Evolutionary conservation across 108 stramenopile species (phyloP).

Genomic region (Nitzschia inconspicua): DNA sequence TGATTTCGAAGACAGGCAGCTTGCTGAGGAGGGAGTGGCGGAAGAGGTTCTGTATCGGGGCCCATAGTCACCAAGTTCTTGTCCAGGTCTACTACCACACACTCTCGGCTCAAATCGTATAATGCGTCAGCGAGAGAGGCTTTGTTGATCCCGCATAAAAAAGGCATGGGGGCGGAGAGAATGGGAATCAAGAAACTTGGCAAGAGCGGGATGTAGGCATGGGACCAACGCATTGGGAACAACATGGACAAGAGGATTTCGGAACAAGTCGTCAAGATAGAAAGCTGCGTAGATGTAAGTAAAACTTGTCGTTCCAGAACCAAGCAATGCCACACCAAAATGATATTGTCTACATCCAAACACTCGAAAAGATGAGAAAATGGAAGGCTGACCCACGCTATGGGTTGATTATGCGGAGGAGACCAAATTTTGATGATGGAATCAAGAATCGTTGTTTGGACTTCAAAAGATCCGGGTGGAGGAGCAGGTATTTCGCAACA

Average conservation of each 20-base stretch:
- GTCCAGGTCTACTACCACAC: conserved; percentile 86
- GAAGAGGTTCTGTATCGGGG: conserved; percentile 55
- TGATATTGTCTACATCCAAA: conserved; percentile 79
- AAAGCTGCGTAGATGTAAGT: conserved; percentile 82
- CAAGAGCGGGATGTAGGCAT: conserved; percentile 83
- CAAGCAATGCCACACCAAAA: conserved; percentile 71
- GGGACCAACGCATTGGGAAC: conserved; percentile 91
- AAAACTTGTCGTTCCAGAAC: conserved; percentile 85
- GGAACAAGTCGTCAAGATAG: conserved; percentile 73
- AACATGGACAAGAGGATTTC: conserved; percentile 87
- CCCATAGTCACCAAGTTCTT: conserved; percentile 68
- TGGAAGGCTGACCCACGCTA: conserved; percentile 86
- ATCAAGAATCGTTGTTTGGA: conserved; percentile 74
- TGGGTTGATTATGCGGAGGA: conserved; percentile 87
- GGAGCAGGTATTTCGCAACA: conserved; percentile 92
- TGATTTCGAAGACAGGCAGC: conserved; percentile 36
- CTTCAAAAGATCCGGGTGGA: conserved; percentile 88
- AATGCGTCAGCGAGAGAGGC: conserved; percentile 66
- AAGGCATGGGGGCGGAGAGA: conserved; percentile 81
- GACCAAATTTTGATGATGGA: conserved; percentile 80
- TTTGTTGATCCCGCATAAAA: conserved; percentile 82
- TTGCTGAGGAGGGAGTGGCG: conserved; percentile 58
- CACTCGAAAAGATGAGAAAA: conserved; percentile 84
- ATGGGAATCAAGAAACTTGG: conserved; percentile 82
- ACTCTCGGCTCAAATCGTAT: conserved; percentile 66